Conservation (phyloP, 2,329 filamentous ascomycete species). For the Zymoseptoria crescenta region DNA sequence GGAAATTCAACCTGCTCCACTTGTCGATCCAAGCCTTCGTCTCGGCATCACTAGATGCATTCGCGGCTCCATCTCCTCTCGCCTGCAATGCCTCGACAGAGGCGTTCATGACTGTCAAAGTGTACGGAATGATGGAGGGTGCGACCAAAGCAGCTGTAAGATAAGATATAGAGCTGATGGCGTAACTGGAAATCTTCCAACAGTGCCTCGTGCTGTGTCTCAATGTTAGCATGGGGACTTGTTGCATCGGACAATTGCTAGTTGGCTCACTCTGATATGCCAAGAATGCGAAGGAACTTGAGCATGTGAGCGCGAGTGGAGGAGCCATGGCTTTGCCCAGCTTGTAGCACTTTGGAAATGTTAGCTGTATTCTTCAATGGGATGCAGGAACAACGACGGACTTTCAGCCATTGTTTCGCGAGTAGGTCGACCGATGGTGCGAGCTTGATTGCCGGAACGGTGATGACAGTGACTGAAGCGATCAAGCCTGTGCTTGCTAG, state of each 20-base stretch:
- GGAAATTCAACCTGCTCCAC: constrained; percentile 21
- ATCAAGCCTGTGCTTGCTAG: constrained; percentile 10
- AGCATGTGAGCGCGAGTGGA: constrained; percentile 13
- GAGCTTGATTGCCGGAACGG: constrained; percentile 15
- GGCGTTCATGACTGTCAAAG: constrained; percentile 17
- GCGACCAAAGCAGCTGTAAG: constrained; percentile 16
- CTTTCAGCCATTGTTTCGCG: constrained; percentile 20
- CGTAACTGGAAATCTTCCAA: constrained; percentile 9
- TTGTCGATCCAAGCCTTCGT: constrained; percentile 15
- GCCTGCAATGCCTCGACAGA: constrained; percentile 15
- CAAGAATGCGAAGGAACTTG: constrained; percentile 15
- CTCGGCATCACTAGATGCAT: constrained; percentile 16
- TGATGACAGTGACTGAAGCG: constrained; percentile 13
- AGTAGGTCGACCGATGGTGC: constrained; percentile 11
- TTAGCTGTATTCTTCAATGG: too few relatives aligned
- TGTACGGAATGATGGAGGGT: constrained; percentile 22
- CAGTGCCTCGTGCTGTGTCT: constrained; percentile 3
- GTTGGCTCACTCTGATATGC: constrained; percentile 14
- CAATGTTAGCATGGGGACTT: constrained; percentile 1
- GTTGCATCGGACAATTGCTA: background rate
- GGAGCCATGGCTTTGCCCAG: constrained; percentile 16
- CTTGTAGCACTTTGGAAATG: constrained; percentile 6
- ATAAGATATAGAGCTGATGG: constrained; percentile 16
- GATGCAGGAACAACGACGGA: too few relatives aligned
- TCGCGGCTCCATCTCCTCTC: constrained; percentile 9